Percentiles rank a stretch among this genome's conserved stretches.
phyloP scores from a whole-genome alignment of 1,139 yeast genomes.

The Eremothecium cymbalariae region DNA sequence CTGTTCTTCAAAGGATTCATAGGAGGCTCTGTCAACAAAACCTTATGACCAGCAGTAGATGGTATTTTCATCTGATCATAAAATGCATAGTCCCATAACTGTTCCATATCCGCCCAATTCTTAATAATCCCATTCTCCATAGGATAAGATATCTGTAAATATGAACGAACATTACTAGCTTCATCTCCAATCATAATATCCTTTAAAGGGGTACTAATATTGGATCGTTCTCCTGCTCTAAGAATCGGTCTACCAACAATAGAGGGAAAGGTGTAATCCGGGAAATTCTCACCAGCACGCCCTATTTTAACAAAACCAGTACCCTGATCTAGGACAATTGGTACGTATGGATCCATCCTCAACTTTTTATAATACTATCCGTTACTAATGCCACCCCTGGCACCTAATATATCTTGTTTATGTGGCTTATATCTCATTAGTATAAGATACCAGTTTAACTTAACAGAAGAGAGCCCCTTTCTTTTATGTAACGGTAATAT shows the following conservation, averaged over 20 bases:
- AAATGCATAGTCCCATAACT: conserved; percentile 96
- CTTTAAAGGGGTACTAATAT: conserved; percentile 44
- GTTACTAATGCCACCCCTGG: too few species aligned
- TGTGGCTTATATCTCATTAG: too few species aligned
- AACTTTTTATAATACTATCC: too few species aligned
- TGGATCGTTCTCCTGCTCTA: conserved; percentile 89
- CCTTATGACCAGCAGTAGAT: conserved; percentile 66
- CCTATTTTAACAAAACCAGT: conserved; percentile 96
- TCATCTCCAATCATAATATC: conserved; percentile 98
- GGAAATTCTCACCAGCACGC: conserved; percentile 93
- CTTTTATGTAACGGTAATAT: too few species aligned
- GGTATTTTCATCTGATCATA: conserved; percentile 79
- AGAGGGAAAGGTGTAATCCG: conserved; percentile 96
- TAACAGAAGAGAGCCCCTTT: too few species aligned
- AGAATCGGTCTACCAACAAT: conserved; percentile 96
- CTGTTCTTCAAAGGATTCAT: conserved; percentile 86
- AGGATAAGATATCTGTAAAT: conserved; percentile 87
- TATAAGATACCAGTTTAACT: too few species aligned
- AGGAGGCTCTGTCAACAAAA: conserved; percentile 92
- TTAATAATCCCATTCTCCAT: conserved; percentile 98
- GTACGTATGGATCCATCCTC: conserved; percentile 30
- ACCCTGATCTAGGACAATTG: conserved; percentile 84
- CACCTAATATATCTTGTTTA: too few species aligned
- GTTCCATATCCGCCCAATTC: conserved; percentile 99
- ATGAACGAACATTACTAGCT: conserved; percentile 83